Evolutionary conservation across 371 early-diverging fungal species (phyloP), one percentile per base, ranked within the genome.

Genomic region (Coemansia sp.): DNA sequence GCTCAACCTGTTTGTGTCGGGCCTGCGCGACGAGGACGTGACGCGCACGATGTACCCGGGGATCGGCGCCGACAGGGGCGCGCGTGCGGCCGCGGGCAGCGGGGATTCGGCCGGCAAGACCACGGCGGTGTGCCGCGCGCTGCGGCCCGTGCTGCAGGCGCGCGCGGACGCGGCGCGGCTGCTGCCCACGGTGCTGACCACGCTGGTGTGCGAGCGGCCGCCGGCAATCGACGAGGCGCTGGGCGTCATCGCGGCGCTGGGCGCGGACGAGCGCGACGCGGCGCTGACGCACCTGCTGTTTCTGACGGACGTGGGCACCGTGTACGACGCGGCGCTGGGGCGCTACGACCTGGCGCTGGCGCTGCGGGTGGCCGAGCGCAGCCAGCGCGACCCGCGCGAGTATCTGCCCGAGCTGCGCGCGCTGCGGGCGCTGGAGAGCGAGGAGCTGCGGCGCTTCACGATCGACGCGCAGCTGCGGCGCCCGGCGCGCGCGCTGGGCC

Each of bases 341-440:
- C 87, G 94, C 86, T 98, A 98, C 66, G 94, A 98, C 65, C 91
- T 97, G 69, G 79, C 86, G 12, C 81, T 98, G 56, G 95, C 94
- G 7, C 72, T 97, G 40, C 87, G 94, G 89, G 95, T 97, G 20
- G 97, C 96, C 12, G 95, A 96, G 74, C 90, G 91, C 68, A 91
- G 94, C 16, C 95, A 97, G 64, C 94, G 86, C 82, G 98, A 98
- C 83, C 98, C 98, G 20, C 83, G 94, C 33, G 98, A 98, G 80
- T 97, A 97, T 61, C 72, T 97, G 52, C 90, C 95, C 1, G 94
- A 94, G 79, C 80, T 98, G 58, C 82, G 88, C 45, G 90, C 90
- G 62, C 85, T 96, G 52, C 86, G 90, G 42, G 83, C 84, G 26
- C 76, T 93, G 16, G 83, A 85, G 35, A 61, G 51, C 41, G 81